Evolutionary conservation across 2,329 filamentous ascomycete species (phyloP).

Genomic region (Exophiala phaeomuriformis): DNA sequence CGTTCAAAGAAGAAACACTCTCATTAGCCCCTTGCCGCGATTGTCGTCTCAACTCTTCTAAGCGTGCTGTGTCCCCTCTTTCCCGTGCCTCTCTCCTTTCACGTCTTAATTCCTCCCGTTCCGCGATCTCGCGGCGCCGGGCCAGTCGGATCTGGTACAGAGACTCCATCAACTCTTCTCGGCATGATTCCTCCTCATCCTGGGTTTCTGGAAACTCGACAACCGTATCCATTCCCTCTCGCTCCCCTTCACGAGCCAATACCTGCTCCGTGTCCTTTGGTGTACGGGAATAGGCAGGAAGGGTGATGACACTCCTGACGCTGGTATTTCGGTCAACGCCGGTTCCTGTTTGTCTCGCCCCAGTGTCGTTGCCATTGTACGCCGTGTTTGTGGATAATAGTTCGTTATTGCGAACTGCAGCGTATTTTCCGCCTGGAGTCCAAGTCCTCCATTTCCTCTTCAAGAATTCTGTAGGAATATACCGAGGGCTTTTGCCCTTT

Average conservation of each 20-base stretch:
- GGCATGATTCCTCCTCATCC: conserved; percentile 68
- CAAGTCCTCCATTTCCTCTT: conserved; percentile 24
- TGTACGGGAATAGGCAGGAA: conserved; percentile 73
- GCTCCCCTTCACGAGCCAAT: conserved; percentile 80
- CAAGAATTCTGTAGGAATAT: conserved; percentile 20
- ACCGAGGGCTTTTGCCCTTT: conserved; percentile 20
- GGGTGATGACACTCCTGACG: conserved; percentile 85
- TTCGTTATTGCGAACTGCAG: conserved; percentile 15
- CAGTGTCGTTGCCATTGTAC: conserved; percentile 18
- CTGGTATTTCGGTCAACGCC: conserved; percentile 74
- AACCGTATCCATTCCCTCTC: conserved; percentile 84
- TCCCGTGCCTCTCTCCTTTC: conserved; percentile 64
- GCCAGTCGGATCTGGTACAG: conserved; percentile 81
- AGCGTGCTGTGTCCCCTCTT: conserved; percentile 59
- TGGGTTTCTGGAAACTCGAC: conserved; percentile 73
- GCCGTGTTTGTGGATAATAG: conserved; percentile 17
- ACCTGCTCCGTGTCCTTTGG: conserved; percentile 72
- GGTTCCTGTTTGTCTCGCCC: conserved; percentile 26
- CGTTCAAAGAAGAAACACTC: conserved; percentile 29
- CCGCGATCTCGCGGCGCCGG: conserved; percentile 65
- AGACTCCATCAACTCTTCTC: conserved; percentile 87
- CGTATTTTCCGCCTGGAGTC: conserved; percentile 25
- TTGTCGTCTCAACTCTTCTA: conserved; percentile 57
- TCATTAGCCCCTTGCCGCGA: conserved; percentile 46
- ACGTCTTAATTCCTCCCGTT: conserved; percentile 67